Evolutionary conservation across 1,139 yeast genomes (phyloP), one percentile per base, ranked within the genome.

Genomic region (Kodamaea fungicola): DNA sequence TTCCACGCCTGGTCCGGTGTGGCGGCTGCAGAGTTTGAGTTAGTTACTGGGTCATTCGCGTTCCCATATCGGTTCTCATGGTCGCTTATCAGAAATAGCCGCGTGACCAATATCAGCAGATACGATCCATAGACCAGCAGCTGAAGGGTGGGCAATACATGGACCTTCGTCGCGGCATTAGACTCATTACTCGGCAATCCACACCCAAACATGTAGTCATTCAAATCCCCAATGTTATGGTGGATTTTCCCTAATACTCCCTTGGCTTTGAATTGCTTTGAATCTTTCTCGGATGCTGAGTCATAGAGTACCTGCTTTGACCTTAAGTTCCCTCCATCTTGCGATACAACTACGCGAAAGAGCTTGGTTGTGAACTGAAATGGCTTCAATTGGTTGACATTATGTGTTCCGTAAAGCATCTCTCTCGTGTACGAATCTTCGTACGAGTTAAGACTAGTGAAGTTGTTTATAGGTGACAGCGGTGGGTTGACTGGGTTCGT

Each of bases 131-230:
- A 33, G 12, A 57, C 45, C 44, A 52, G 55, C 35, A 52, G 57
- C 34, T 68, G 60, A 12, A 74, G 48, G 2, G 67, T 55, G 1
- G 80, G 80, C 12, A 77, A 52, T 23, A 62, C 49, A 51, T 76
- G 81, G 7, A 76, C 49, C 43, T 76, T 77, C 2, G 77, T 72
- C 12, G 68, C 54, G 21, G 65, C 52, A 26, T 62, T 62, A n/a
- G 62, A 54, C 42, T 76, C 80, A 43, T 64, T 73, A 5, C 74
- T 59, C 9, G 80, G 78, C 26, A 76, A 54, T 0, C 81, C 81
- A 42, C 76, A 72, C 5, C 83, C 83, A 53, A 76, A 77, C 75
- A 76, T 73, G 46, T 67, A 74, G 42, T 73, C 73, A 33, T 72
- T 65, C 27, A 77, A 50, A 42, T 76, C 81, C 39, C 61, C 59